Base-by-base conservation (phyloP, 1,284 basidiomycete genomes). In the Trichosporon ovoides region DNA sequence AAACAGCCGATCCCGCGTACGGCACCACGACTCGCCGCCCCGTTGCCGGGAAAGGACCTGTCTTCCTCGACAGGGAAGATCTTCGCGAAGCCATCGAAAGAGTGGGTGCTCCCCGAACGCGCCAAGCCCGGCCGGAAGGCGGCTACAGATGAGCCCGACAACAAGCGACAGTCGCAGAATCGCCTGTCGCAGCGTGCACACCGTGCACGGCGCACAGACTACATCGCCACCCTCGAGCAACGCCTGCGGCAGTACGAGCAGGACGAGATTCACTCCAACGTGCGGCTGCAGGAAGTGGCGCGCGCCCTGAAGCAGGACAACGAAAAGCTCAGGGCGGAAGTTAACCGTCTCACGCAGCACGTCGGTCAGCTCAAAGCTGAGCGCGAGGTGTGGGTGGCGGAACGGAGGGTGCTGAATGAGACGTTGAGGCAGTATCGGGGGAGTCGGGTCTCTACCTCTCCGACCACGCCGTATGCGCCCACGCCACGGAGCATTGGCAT, bases 261-360 rank as follows among this genome's bases (percentile, higher is more conserved):
- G 66, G 89, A 91, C 38, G 91, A 93, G 73, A 87, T 92, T 50
- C 88, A 92, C 74, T 86, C 89, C 53, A 92, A 89, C 69, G 85
- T 93, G 52, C 87, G 88, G 46, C 80, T 94, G 20, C 91, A 93
- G 74, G 86, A 84, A 59, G 84, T 91, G 55, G 89, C 89, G 22
- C 88, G 91, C 73, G 85, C 86, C 24, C 82, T 91, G 59, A 94
- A 93, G 78, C 88, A 90, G 62, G 91, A 94, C 73, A 94, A 94
- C 59, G 76, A 76, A 33, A 66, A 70, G 36, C 58, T 79, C 54
- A 76, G 73, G 58, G 52, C 57, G n/a, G 73, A 76, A 38, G 36
- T 74, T 61, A 85, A 87, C 57, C 78, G 77, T 24, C 80, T 91
- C n/a, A 82, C 83, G 46, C 77, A 77, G 58, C 85, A 89, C 74